Evolutionary conservation across 345 rosid genomes (phyloP).

Genomic region (Eucalyptus curtisii): DNA sequence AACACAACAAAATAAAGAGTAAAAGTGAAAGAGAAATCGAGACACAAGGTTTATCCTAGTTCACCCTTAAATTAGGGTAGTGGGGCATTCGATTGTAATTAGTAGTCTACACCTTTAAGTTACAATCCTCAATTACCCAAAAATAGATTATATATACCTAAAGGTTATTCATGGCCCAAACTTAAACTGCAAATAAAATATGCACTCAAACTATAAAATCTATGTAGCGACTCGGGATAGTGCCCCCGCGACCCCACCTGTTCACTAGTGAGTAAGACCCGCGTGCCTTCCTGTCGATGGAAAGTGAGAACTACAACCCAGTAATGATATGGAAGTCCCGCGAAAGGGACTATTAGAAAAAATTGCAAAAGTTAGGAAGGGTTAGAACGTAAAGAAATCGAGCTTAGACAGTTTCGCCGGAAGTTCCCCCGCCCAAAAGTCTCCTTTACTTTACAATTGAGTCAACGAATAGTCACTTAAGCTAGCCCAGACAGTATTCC

Average conservation of each 20-base stretch:
- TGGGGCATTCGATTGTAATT: too few relatives aligned
- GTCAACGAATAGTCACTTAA: not conserved
- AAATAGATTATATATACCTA: too few relatives aligned
- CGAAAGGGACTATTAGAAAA: not conserved
- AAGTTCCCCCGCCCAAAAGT: not conserved
- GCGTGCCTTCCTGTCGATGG: not conserved
- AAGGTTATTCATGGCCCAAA: not conserved
- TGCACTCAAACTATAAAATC: too few relatives aligned
- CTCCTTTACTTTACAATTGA: not conserved
- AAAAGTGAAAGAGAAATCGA: not conserved
- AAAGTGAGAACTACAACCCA: not conserved
- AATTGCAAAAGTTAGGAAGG: not conserved
- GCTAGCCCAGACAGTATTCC: not conserved
- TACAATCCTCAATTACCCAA: too few relatives aligned
- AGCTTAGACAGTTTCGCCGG: not conserved
- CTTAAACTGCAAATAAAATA: too few relatives aligned
- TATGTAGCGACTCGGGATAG: too few relatives aligned
- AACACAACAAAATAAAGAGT: not conserved
- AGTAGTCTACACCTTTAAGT: accelerated
- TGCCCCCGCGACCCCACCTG: not conserved
- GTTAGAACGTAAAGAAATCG: not conserved
- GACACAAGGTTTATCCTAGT: too few relatives aligned
- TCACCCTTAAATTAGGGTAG: too few relatives aligned
- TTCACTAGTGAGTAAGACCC: not conserved
- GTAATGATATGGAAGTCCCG: accelerated